Conservation (phyloP, 163 green algal genomes). For the Chloroidium sp. region DNA sequence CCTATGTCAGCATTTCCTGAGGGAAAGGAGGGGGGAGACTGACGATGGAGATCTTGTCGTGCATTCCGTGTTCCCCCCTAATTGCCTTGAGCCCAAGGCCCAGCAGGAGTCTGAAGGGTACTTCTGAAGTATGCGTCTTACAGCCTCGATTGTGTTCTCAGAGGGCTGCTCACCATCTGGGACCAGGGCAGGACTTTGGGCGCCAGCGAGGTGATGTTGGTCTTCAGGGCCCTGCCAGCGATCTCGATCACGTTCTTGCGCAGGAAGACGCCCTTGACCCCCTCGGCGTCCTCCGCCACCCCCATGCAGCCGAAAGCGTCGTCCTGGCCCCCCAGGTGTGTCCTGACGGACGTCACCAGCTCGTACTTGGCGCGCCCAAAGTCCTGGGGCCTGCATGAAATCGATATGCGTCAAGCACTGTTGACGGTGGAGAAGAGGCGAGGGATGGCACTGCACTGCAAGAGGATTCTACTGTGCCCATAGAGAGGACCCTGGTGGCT, state of each 20-base stretch:
- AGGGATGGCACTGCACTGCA: too few species aligned
- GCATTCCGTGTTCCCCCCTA: too few species aligned
- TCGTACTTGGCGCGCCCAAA: constrained; percentile 14
- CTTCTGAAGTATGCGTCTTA: too few species aligned
- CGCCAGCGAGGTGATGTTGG: constrained; percentile 7
- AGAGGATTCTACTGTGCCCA: too few species aligned
- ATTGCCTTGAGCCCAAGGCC: too few species aligned
- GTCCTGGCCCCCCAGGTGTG: constrained; percentile 11
- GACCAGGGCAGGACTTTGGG: constrained; percentile 7
- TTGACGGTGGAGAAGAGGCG: too few species aligned
- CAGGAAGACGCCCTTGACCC: constrained; percentile 16
- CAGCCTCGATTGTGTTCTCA: too few species aligned
- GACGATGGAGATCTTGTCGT: too few species aligned
- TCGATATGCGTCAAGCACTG: too few species aligned
- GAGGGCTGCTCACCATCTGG: constrained; percentile 9
- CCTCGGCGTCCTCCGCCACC: constrained; percentile 3
- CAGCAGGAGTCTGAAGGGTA: too few species aligned
- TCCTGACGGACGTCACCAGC: constrained; percentile 4
- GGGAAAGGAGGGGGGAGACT: neutral
- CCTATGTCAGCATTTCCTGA: neutral
- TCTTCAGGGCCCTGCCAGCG: constrained; percentile 12
- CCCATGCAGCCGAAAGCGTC: constrained; percentile 17
- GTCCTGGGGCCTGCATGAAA: constrained; percentile 6
- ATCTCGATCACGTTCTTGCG: constrained; percentile 11
- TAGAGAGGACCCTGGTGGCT: too few species aligned